Base-by-base conservation (phyloP, 805 yeast genomes). In the Yarrowia deformans region DNA sequence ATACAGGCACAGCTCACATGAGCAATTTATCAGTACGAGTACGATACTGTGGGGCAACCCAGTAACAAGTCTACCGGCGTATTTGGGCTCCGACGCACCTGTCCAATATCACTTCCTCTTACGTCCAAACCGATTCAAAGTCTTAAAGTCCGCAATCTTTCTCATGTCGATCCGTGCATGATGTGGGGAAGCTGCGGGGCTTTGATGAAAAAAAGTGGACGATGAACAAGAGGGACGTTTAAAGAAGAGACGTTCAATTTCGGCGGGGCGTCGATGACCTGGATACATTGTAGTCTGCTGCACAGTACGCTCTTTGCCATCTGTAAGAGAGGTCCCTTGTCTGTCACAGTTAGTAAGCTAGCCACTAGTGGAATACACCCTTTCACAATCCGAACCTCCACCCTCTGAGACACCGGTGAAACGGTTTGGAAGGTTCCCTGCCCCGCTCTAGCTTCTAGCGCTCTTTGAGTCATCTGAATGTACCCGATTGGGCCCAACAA, bases 391-490 rank as follows among this genome's bases (percentile, higher is more conserved):
- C 29, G 29, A 23, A 23, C 29, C 29, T 23, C 29, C 29, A 23
- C 29, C 29, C 58, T 52, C 43, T 52, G 58, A 52, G 58, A 52
- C 58, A 52, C 43, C 32, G 43, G 58, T 52, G 37, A 50, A 50
- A 52, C 58, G 58, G 58, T 52, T 49, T 52, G n/a, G 58, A 52
- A 52, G 56, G 58, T 52, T 52, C 32, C 58, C 55, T 39, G n/a
- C 55, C 10, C 34, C 4, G 14, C 23, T 16, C 34, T 16, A 23
- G 55, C 14, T 49, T 49, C 55, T 49, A 49, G 39, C 39, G 55
- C 16, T 5, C 35, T n/a, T 49, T 12, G 1, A 23, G 37, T 18
- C 42, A n/a, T 52, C 32, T 35, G 42, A 49, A 39, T 2, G 37
- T 8, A 14, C 16, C 37, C 16, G 32, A 29, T 49, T n/a, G 37